Evolutionary conservation across 2,329 filamentous ascomycete species (phyloP).

Genomic region (Trichophyton mentagrophytes): DNA sequence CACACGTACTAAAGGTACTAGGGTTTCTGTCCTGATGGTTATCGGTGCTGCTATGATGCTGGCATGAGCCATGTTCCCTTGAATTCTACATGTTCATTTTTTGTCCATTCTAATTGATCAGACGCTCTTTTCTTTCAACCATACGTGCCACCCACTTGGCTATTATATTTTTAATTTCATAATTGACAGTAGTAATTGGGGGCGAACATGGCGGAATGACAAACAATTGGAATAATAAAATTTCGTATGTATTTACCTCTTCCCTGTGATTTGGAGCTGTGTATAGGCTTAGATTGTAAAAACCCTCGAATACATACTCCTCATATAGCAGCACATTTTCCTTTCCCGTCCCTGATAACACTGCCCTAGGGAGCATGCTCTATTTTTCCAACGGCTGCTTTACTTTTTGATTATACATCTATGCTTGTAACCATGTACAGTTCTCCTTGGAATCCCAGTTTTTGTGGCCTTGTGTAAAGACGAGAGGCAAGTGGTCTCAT

Average conservation of each 20-base stretch:
- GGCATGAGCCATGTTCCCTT: slow-evolving; percentile 6
- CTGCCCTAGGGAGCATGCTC: too few relatives aligned
- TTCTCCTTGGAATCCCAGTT: too few relatives aligned
- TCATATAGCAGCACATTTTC: too few relatives aligned
- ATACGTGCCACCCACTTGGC: neutral
- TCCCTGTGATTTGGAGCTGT: neutral
- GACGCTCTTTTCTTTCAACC: neutral
- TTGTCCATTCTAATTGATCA: neutral
- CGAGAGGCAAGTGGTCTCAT: too few relatives aligned
- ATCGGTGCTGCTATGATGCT: slow-evolving; percentile 10
- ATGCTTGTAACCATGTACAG: too few relatives aligned
- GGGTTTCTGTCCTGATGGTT: slow-evolving; percentile 7
- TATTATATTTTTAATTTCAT: slow-evolving; percentile 2
- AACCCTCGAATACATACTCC: neutral
- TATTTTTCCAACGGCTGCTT: too few relatives aligned
- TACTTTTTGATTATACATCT: too few relatives aligned
- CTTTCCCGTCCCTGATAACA: neutral
- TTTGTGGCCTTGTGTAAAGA: too few relatives aligned
- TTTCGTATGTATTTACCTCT: neutral
- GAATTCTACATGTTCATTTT: neutral
- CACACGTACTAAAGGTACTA: slow-evolving; percentile 6
- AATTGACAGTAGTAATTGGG: neutral
- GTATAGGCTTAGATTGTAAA: neutral
- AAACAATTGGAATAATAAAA: neutral
- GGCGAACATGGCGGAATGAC: neutral